These are phyloP conservation scores for Termitomyces sp. DNA, from an alignment of 768 basidiomycete genomes.

Conservation along the genomic window DNA sequence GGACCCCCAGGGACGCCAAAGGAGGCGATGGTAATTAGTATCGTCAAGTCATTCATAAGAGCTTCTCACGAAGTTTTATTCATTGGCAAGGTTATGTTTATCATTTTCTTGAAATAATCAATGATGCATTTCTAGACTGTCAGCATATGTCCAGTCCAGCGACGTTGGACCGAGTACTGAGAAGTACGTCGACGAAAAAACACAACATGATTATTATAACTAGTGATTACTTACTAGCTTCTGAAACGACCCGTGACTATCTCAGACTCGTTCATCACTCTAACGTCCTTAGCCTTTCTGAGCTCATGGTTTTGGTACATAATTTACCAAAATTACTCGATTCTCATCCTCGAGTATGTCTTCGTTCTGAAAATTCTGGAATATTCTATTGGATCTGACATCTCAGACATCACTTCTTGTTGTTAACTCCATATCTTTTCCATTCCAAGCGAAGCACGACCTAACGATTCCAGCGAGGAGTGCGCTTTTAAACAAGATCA, in stretches of 20 bases:
- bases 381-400: neutral
- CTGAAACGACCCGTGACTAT: conserved; percentile 12
- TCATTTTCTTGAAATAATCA: neutral
- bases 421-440: conserved; percentile 62
- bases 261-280: conserved; percentile 31
- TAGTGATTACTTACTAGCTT: conserved; percentile 4
- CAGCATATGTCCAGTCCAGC: conserved; percentile 38
- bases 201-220: neutral
- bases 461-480: conserved; percentile 33
- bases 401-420: conserved; percentile 55
- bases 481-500: conserved; percentile 45
- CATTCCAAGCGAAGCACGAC: conserved; percentile 48
- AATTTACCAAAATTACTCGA: conserved; percentile 44
- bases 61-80: conserved; percentile 52
- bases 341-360: conserved; percentile 38
- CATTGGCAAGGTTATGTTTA: conserved; percentile 43
- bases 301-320: conserved; percentile 55
- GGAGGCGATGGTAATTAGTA: conserved; percentile 45
- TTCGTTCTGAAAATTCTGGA: neutral
- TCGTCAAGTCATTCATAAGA: conserved; percentile 44
- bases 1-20: conserved; percentile 74
- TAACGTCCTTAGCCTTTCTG: conserved; percentile 41
- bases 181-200: conserved; percentile 16
- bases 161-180: conserved; percentile 21
- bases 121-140: conserved; percentile 30